Base-by-base conservation (phyloP, 345 rosid genomes). In the Aquilaria sinensis region DNA sequence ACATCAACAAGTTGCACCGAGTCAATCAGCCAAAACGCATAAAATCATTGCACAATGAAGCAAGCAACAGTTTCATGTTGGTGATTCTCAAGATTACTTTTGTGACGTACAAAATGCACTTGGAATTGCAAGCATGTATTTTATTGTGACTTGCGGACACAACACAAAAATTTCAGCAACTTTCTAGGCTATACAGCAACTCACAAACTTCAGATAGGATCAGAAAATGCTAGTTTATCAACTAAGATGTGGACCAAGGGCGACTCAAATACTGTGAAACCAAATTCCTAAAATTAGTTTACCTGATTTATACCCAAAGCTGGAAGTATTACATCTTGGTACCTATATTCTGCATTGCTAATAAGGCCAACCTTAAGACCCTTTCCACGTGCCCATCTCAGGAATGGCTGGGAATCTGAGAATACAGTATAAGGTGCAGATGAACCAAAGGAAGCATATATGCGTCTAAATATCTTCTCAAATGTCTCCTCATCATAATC, bases 381-480 rank as follows among this genome's bases (percentile, higher is more conserved):
- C 53, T 71, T 65, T n/a, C 55, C 67, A 3, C 82, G 91, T 63
- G 76, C 89, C 98, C 98, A 92, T 80, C 96, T 84, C 65, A 92
- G 65, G 75, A 92, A 92, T 1, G 96, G 93, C 34, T 76, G 78
- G 31, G 98, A 85, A 64, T 92, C 98, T 57, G 87, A 72, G 63
- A 92, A 92, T 59, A 85, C 51, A 5, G 74, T 70, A 75, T 92
- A 92, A 69, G 98, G 98, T 56, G 96, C 96, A 73, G 96, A 79
- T 56, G 98, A 92, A 61, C 98, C 98, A 58, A 92, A 92, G 12
- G 98, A 77, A n/a, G 96, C 81, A 71, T 92, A 92, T 63, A 92
- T 87, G 57, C 96, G 87, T 55, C 66, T 81, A 71, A 92, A 92
- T 60, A 92, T 68, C 76, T 89, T 87, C 83, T 89, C 96, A 68